phyloP scores from a whole-genome alignment of 2,329 filamentous ascomycete species.

The Pseudogymnoascus sp. region DNA sequence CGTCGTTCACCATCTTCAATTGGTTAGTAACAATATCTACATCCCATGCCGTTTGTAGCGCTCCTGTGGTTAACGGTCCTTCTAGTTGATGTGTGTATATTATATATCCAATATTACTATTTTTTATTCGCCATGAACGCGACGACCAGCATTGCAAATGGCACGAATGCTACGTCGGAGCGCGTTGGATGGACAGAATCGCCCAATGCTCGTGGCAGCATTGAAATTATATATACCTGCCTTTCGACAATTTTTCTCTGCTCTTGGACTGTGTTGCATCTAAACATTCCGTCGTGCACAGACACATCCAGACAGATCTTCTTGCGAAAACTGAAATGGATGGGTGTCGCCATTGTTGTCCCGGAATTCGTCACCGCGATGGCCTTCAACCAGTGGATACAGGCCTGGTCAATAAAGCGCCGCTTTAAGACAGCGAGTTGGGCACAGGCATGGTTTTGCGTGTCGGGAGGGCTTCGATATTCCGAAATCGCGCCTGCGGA shows the following conservation, averaged over 20 bases:
- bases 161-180: not conserved
- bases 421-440: not conserved
- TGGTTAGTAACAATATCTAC: not conserved
- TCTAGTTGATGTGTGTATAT: not conserved
- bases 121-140: not conserved
- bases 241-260: not conserved
- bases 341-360: not conserved
- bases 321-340: not conserved
- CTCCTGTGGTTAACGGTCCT: not conserved
- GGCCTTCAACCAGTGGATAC: not conserved
- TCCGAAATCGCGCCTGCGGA: not conserved
- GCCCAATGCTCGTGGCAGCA: not conserved
- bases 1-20: not conserved
- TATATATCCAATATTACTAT: not conserved
- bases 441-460: not conserved
- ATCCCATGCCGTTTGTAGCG: too few relatives aligned
- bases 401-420: not conserved
- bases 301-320: not conserved
- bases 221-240: not conserved
- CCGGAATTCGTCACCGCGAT: not conserved
- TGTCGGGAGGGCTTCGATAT: not conserved
- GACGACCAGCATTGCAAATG: not conserved
- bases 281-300: not conserved
- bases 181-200: not conserved
- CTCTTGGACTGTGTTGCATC: not conserved